These are phyloP conservation scores for Fusarium secorum DNA, from an alignment of 2,329 filamentous ascomycete genomes.

Conservation along the genomic window DNA sequence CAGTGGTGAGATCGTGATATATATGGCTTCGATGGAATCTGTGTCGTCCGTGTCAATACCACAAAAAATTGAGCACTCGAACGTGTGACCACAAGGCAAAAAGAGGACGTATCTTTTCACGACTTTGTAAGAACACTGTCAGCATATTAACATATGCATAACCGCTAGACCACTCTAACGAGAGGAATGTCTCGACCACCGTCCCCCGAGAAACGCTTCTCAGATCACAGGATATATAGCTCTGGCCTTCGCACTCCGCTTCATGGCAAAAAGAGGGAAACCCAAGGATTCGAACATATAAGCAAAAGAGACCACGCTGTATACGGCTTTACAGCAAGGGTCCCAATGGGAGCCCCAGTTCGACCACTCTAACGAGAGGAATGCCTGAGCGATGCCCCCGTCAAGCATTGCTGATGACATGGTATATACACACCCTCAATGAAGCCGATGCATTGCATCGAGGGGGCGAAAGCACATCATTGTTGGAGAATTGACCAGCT, in stretches of 20 bases:
- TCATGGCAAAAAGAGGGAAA: neutral
- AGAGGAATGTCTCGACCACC: neutral
- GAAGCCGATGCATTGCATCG: accelerated
- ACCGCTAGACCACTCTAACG: neutral
- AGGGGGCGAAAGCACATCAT: neutral
- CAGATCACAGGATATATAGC: neutral
- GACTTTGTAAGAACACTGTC: neutral
- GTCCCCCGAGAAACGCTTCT: neutral
- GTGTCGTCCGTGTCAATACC: accelerated
- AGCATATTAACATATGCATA: neutral
- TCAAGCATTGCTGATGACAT: accelerated
- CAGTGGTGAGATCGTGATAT: neutral
- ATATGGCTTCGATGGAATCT: neutral
- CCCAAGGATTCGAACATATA: accelerated
- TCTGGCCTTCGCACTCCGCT: neutral
- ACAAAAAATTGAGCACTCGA: neutral
- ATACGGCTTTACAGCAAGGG: neutral
- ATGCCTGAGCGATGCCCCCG: neutral
- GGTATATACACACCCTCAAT: too few species aligned
- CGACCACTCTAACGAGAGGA: neutral
- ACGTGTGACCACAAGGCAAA: neutral
- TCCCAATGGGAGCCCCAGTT: neutral
- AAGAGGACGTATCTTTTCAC: neutral
- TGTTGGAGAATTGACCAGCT: accelerated
- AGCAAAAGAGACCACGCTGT: neutral